phyloP scores from a whole-genome alignment of 2,329 filamentous ascomycete species.

The Bipolaris bicolor region DNA sequence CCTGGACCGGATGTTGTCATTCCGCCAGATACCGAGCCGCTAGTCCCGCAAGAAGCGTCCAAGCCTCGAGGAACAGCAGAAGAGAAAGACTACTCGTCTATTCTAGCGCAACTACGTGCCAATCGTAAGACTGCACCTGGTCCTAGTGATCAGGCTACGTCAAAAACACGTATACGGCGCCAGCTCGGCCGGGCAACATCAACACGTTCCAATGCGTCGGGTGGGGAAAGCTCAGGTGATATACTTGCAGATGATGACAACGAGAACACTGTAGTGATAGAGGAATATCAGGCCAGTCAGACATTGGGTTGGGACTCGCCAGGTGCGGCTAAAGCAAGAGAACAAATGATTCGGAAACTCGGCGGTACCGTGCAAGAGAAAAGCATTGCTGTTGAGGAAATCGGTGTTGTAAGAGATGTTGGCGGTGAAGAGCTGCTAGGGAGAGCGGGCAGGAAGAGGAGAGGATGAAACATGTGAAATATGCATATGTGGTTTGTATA shows the following conservation, averaged over 20 bases:
- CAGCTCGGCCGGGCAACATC: slow-evolving; percentile 44
- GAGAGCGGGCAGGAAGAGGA: slow-evolving; percentile 36
- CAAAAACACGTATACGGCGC: slow-evolving; percentile 29
- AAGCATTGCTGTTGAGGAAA: slow-evolving; percentile 35
- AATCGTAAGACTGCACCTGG: slow-evolving; percentile 35
- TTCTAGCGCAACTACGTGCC: slow-evolving; percentile 41
- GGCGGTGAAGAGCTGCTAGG: slow-evolving; percentile 28
- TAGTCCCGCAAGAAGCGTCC: slow-evolving; percentile 12
- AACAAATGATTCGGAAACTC: slow-evolving; percentile 45
- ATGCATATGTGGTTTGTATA: not conserved
- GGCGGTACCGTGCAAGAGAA: slow-evolving; percentile 43
- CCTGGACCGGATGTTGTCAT: slow-evolving; percentile 27
- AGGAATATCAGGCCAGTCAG: slow-evolving; percentile 46
- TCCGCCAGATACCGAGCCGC: slow-evolving; percentile 24
- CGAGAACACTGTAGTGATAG: slow-evolving; percentile 25
- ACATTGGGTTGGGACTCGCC: slow-evolving; percentile 49
- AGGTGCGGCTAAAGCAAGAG: slow-evolving; percentile 42
- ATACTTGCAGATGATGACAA: slow-evolving; percentile 27
- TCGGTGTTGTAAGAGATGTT: slow-evolving; percentile 46
- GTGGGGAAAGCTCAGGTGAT: slow-evolving; percentile 35
- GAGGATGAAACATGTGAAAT: slow-evolving; percentile 18
- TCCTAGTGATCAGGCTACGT: slow-evolving; percentile 26
- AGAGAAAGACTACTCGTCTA: slow-evolving; percentile 42
- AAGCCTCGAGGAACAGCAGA: slow-evolving; percentile 20
- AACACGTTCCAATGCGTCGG: slow-evolving; percentile 37